A percentile compares a stretch with the other conserved stretches of the same genome.
Conservation (phyloP, 163 green algal genomes). For the Botryococcus braunii region DNA sequence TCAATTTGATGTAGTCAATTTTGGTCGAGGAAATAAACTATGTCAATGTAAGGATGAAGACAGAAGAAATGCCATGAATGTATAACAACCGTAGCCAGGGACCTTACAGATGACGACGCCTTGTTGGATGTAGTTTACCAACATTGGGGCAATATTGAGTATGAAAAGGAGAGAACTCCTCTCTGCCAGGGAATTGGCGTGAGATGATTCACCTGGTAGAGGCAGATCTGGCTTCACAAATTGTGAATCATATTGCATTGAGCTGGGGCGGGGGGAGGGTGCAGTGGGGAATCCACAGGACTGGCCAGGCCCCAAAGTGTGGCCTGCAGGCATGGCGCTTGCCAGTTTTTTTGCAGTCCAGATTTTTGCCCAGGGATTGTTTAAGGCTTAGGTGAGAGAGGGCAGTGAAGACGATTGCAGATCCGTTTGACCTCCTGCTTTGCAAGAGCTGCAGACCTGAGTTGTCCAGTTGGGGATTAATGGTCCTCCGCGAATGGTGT, state of each 20-base stretch:
- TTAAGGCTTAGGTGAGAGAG: conserved; percentile 10
- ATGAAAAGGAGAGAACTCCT: too few relatives aligned
- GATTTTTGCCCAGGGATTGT: conserved; percentile 15
- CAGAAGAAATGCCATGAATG: too few relatives aligned
- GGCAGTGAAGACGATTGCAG: conserved; percentile 1
- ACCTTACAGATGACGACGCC: too few relatives aligned
- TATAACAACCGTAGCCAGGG: too few relatives aligned
- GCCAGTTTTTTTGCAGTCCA: conserved; percentile 22
- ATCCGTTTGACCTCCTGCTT: not conserved
- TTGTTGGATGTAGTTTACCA: too few relatives aligned
- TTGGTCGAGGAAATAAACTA: too few relatives aligned
- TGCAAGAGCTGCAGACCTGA: not conserved
- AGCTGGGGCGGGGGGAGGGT: not conserved
- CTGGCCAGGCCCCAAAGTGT: conserved; percentile 25
- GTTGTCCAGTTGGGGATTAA: not conserved
- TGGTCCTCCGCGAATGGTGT: not conserved
- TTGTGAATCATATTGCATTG: conserved; percentile 1
- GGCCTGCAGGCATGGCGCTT: conserved; percentile 13
- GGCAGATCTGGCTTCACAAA: too few relatives aligned
- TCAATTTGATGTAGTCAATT: too few relatives aligned
- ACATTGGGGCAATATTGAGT: too few relatives aligned
- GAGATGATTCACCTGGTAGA: too few relatives aligned
- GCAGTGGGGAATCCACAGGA: conserved; percentile 14
- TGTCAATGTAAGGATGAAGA: too few relatives aligned
- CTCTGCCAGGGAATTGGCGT: too few relatives aligned